phyloP scores from a whole-genome alignment of 2,329 filamentous ascomycete genomes.

The Zasmidium angulare region DNA sequence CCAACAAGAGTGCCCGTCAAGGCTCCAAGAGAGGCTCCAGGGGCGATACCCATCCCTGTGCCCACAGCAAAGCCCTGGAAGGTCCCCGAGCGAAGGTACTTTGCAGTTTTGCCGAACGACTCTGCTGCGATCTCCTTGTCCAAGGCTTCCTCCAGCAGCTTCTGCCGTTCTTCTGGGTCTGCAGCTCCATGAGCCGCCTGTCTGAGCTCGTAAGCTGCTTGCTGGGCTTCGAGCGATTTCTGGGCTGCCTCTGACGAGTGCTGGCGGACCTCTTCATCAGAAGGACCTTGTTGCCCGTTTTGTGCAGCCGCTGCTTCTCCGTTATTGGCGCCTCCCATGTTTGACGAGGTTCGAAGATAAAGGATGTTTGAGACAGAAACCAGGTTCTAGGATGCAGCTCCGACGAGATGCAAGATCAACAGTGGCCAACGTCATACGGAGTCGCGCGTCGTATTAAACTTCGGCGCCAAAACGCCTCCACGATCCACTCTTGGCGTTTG shows the following conservation, averaged over 20 bases:
- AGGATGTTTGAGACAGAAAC: not conserved
- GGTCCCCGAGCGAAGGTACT: constrained; percentile 30
- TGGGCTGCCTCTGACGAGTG: constrained; percentile 30
- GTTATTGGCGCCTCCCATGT: constrained; percentile 2
- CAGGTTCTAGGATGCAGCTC: not conserved
- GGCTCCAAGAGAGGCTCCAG: constrained; percentile 29
- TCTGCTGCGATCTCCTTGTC: constrained; percentile 32
- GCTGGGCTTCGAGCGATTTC: constrained; percentile 25
- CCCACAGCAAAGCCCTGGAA: constrained; percentile 34
- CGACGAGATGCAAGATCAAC: not conserved
- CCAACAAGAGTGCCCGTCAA: constrained; percentile 34
- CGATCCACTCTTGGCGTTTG: not conserved
- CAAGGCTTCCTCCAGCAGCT: constrained; percentile 33
- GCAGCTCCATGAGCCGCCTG: constrained; percentile 30
- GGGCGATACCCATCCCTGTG: constrained; percentile 30
- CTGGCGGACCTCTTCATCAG: constrained; percentile 23
- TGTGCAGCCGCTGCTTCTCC: not conserved
- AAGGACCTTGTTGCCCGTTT: not conserved
- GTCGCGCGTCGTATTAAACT: not conserved
- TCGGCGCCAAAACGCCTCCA: not conserved
- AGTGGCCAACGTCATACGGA: not conserved
- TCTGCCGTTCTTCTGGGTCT: constrained; percentile 34
- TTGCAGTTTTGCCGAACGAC: constrained; percentile 35
- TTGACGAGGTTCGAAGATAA: not conserved
- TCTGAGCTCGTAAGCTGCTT: constrained; percentile 29